Conservation (phyloP, 257 asterid species). For the Apocynum venetum region DNA sequence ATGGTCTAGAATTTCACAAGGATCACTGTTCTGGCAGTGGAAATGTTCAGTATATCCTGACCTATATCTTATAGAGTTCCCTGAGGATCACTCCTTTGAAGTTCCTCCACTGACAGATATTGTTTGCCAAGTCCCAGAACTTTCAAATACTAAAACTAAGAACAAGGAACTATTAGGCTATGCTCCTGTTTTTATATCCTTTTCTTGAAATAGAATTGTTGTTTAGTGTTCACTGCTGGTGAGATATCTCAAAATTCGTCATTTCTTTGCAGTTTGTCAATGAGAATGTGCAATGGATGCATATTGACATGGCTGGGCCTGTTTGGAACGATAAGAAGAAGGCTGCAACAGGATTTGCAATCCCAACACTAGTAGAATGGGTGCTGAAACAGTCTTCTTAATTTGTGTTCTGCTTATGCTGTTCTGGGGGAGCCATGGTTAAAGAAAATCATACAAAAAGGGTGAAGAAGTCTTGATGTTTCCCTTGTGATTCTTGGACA, state of each 20-base stretch:
- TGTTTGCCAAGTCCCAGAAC: not conserved
- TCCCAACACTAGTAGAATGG: constrained; percentile 87
- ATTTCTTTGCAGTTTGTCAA: constrained; percentile 71
- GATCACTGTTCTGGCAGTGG: no score
- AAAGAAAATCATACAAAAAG: not conserved
- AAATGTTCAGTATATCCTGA: no score
- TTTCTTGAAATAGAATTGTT: not conserved
- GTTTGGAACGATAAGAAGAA: constrained; percentile 86
- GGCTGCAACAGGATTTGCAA: constrained; percentile 78
- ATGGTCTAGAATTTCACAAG: not conserved
- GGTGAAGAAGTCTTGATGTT: not conserved
- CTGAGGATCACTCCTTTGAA: not conserved
- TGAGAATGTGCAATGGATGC: constrained; percentile 98
- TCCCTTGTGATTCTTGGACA: not conserved
- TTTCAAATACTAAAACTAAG: not conserved
- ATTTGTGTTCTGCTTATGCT: not conserved
- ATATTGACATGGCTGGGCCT: constrained; percentile 92
- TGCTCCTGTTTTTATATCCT: not conserved
- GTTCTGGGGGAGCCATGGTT: not conserved
- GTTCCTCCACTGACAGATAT: not conserved
- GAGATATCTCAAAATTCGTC: not conserved
- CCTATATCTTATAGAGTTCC: no score
- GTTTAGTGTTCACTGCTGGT: not conserved
- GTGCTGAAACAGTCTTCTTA: constrained; percentile 68
- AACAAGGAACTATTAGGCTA: not conserved